Evolutionary conservation across 176 grass and related monocot genomes (phyloP).

Genomic region (Musa beccarii): DNA sequence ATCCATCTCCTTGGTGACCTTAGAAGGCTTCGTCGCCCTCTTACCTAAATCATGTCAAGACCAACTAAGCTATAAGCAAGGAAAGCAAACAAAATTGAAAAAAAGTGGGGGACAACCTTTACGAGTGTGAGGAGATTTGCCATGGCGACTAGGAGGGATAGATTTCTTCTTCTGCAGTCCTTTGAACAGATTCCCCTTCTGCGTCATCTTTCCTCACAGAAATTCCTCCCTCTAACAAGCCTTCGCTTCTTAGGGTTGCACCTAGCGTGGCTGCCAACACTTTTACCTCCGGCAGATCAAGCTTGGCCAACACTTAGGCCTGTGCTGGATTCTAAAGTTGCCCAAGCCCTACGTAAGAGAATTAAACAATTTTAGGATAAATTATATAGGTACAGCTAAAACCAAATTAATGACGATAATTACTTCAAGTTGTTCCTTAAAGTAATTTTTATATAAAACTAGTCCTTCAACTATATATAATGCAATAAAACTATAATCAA

Average conservation of each 20-base stretch:
- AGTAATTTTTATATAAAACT: no score
- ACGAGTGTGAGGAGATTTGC: slow-evolving; percentile 49
- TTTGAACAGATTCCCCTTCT: slow-evolving; percentile 84
- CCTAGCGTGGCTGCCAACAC: background rate
- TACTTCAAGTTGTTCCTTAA: no score
- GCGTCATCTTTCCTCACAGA: slow-evolving; percentile 44
- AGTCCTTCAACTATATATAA: no score
- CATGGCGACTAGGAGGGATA: slow-evolving; percentile 76
- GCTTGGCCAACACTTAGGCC: no score
- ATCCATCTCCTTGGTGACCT: slow-evolving; percentile 60
- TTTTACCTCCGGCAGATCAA: background rate
- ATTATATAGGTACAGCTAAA: no score
- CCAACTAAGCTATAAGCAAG: slow-evolving; percentile 3
- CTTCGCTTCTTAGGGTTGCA: background rate
- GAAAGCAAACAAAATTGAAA: background rate
- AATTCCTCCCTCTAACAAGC: background rate
- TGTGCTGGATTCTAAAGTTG: no score
- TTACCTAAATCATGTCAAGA: slow-evolving; percentile 37
- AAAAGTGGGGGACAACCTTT: slow-evolving; percentile 34
- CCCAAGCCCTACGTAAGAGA: no score
- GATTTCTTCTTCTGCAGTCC: slow-evolving; percentile 71
- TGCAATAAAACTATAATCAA: no score
- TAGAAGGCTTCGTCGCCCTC: slow-evolving; percentile 51
- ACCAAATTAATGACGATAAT: no score
- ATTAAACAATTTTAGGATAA: no score